phyloP scores from a whole-genome alignment of 768 basidiomycete species.

The Trametes cingulata region DNA sequence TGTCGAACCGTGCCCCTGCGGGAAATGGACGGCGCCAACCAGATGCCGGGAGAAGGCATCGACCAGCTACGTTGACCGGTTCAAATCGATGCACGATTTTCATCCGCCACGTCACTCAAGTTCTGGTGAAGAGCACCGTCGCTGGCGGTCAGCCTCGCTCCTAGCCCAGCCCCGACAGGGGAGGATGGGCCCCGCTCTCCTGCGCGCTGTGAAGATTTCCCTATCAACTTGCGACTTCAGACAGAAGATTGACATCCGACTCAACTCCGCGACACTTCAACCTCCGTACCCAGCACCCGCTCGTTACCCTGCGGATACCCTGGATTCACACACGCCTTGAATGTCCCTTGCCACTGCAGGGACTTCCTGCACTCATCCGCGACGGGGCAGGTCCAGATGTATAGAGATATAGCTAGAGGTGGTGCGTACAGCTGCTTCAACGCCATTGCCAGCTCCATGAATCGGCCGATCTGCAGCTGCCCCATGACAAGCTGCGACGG shows the following conservation, averaged over 20 bases:
- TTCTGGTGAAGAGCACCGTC: neutral
- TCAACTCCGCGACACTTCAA: conserved; percentile 11
- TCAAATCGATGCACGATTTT: neutral
- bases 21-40: conserved; percentile 1
- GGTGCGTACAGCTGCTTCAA: neutral
- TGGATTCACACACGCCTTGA: neutral
- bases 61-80: neutral
- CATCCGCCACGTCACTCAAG: neutral
- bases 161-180: neutral
- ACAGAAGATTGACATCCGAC: conserved; percentile 1
- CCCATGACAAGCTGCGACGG: conserved; percentile 10
- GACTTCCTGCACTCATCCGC: neutral
- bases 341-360: neutral
- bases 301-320: neutral
- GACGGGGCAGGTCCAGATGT: neutral
- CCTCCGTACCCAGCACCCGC: neutral
- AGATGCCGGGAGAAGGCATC: neutral
- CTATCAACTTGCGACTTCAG: neutral
- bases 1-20: neutral
- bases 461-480: conserved; percentile 4
- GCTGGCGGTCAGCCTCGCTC: neutral
- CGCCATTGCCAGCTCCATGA: neutral
- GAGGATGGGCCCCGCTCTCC: neutral
- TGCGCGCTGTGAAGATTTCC: neutral
- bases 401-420: neutral